Evolutionary conservation across 2,329 filamentous ascomycete species (phyloP), one percentile per base, ranked within the genome.

Genomic region (Myriangium duriaei): DNA sequence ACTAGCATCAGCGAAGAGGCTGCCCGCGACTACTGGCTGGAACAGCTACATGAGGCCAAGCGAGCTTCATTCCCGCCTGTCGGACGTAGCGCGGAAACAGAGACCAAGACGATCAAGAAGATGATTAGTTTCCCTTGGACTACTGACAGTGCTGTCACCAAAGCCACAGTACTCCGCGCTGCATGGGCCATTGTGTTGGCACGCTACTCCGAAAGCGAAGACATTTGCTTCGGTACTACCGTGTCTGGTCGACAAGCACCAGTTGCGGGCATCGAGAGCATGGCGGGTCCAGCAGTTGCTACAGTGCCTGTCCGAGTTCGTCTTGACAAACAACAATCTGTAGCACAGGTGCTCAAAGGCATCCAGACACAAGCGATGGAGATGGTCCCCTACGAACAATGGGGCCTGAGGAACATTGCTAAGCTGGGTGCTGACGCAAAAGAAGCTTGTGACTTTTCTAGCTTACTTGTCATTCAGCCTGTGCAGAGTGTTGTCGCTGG

Each of bases 141-240:
- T 7, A 7, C 21, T 7, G 21, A 26, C 5, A 10, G 11, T 4
- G 11, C 16, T 2, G 12, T 12, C 14, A 31, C 26, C n/a, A 16
- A 16, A 9, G 35, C 35, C n/a, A 18, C 12, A n/a, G 14, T 37
- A 3, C n/a, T 37, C n/a, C 35, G 30, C 13, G 15, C 35, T 17
- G 35, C 35, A 3, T 37, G 35, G 35, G 35, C 35, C 11, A 18
- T 37, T 17, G 10, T 30, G 13, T 17, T 37, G 5, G 15, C 15
- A 6, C 12, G 12, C n/a, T 31, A 37, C 16, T 30, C 26, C 4
- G 10, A 10, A n/a, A 18, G 15, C 2, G 11, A 37, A 6, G 35
- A 37, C 14, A 21, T 37, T 16, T n/a, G 6, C 16, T 37, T 37
- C 35, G 35, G 35, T 11, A 37, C 35, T 12, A 28, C 30, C 10